Evolutionary conservation across 2,329 filamentous ascomycete genomes (phyloP).

Genomic region (Lecanicillium sp.): DNA sequence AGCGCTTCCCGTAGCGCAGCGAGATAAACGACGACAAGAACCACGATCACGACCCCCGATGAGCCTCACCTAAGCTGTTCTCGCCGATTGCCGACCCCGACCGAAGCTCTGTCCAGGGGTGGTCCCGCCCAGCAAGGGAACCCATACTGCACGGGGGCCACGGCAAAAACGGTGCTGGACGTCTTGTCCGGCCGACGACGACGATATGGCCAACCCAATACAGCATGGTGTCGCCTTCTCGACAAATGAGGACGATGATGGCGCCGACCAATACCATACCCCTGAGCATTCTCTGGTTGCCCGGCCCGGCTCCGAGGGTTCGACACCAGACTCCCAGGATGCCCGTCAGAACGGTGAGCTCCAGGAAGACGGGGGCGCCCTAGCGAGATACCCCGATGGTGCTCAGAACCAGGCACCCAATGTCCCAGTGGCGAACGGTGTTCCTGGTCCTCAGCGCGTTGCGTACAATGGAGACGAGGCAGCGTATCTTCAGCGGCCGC

Average conservation of each 20-base stretch:
- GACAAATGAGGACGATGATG: slow-evolving; percentile 10
- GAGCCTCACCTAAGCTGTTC: too few relatives aligned
- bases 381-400: slow-evolving; percentile 37
- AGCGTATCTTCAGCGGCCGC: slow-evolving; percentile 51
- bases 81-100: too few relatives aligned
- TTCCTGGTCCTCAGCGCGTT: slow-evolving; percentile 26
- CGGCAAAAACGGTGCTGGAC: slow-evolving; percentile 13
- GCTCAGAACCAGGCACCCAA: slow-evolving; percentile 2
- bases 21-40: too few relatives aligned
- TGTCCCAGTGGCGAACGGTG: slow-evolving; percentile 33
- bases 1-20: too few relatives aligned
- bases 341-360: slow-evolving; percentile 40
- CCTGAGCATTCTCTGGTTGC: background rate
- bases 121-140: too few relatives aligned
- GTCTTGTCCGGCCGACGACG: background rate
- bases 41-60: too few relatives aligned
- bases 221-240: background rate
- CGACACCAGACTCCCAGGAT: slow-evolving; percentile 20
- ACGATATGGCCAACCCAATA: background rate
- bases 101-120: too few relatives aligned
- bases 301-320: slow-evolving; percentile 5
- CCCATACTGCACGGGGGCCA: background rate
- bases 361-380: slow-evolving; percentile 39
- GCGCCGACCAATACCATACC: background rate
- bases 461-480: slow-evolving; percentile 19